A percentile compares a stretch with the other conserved stretches of the same genome.
These are phyloP conservation scores for Penicillium cosmopolitanum DNA, from an alignment of 495 filamentous ascomycete genomes.

Conservation along the genomic window DNA sequence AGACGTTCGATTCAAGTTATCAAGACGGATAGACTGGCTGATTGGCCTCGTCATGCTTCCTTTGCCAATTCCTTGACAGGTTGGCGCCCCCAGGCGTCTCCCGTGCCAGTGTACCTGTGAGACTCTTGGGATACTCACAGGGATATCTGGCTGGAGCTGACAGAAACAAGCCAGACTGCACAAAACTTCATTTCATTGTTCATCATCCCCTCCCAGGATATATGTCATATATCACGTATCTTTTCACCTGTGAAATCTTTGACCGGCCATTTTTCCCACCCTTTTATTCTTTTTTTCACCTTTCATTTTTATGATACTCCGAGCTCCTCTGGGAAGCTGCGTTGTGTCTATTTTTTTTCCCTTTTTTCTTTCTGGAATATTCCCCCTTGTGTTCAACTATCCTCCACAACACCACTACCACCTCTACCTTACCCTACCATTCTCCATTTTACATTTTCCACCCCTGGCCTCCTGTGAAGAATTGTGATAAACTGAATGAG, in stretches of 20 bases:
- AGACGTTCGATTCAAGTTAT: constrained; percentile 36
- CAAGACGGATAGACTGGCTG: constrained; percentile 18
- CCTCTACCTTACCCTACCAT: constrained; percentile 11
- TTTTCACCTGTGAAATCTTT: constrained; percentile 35
- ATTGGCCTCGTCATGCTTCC: neutral
- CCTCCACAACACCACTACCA: constrained; percentile 16
- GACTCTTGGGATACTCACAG: neutral
- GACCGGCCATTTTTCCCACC: constrained; percentile 29
- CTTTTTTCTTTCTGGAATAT: constrained; percentile 32
- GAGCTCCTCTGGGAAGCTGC: constrained; percentile 22
- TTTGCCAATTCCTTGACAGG: neutral
- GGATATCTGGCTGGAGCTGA: neutral
- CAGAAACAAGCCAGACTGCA: constrained; percentile 27
- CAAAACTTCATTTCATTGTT: constrained; percentile 36
- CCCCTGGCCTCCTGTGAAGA: constrained; percentile 13
- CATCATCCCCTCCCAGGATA: constrained; percentile 26
- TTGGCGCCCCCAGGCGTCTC: neutral
- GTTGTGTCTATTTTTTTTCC: constrained; percentile 25
- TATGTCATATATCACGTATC: constrained; percentile 35
- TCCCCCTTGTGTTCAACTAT: constrained; percentile 36
- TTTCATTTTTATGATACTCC: constrained; percentile 32
- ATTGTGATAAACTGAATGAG: constrained; percentile 32
- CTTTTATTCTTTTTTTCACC: constrained; percentile 19
- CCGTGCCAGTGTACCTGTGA: neutral
- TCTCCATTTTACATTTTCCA: constrained; percentile 20